Conservation (phyloP, 441 rosid genomes). For the Erysimum cheiri region DNA sequence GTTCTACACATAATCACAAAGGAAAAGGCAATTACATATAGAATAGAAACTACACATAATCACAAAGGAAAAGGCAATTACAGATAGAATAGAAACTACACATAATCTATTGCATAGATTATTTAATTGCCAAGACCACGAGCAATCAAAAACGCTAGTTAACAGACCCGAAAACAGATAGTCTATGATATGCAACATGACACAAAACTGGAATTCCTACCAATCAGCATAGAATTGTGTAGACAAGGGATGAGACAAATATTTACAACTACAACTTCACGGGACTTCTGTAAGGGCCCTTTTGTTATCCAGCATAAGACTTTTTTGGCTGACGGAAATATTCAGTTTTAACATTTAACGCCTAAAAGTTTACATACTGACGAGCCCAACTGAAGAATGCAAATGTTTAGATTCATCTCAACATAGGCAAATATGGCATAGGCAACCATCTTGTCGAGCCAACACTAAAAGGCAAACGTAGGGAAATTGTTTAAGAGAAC, state of each 20-base stretch:
- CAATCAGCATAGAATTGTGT: not conserved
- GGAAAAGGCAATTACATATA: too few species aligned
- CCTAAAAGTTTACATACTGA: not conserved
- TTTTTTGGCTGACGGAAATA: not conserved
- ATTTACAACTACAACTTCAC: not conserved
- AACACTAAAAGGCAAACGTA: not conserved
- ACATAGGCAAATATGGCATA: not conserved
- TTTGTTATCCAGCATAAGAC: not conserved
- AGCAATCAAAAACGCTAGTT: conserved; percentile 31
- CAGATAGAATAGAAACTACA: not conserved
- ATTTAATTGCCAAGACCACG: conserved; percentile 5
- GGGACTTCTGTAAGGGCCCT: not conserved
- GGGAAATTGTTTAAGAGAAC: not conserved
- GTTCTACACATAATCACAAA: too few species aligned
- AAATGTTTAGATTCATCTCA: conserved; percentile 7
- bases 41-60: conserved; percentile 54
- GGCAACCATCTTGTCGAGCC: not conserved
- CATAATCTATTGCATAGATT: not conserved
- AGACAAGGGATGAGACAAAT: conserved; percentile 5
- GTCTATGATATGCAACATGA: not conserved
- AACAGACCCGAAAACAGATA: conserved; percentile 44
- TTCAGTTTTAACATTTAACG: not conserved
- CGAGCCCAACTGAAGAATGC: not conserved
- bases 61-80: conserved; percentile 15
- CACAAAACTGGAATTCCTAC: not conserved